Conservation (phyloP, 805 yeast species). For the Monosporozyma yasuniensis region DNA sequence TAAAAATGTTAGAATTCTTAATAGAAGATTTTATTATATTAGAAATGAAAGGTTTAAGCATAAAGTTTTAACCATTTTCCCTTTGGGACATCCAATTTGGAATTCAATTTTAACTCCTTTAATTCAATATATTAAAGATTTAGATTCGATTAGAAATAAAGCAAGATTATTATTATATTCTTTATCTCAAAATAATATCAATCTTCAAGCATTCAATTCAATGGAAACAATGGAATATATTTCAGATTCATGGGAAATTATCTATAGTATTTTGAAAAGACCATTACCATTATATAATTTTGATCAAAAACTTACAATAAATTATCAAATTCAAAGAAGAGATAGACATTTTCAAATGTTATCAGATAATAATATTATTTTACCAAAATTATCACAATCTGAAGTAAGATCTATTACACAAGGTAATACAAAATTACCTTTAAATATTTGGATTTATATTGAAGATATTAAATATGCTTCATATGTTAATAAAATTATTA, state of each 20-base stretch:
- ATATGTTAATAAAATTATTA: constrained; percentile 10
- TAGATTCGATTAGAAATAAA: constrained; percentile 11
- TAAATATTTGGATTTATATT: constrained; percentile 17
- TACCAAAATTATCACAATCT: background rate
- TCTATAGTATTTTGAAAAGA: constrained; percentile 10
- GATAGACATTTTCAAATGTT: constrained; percentile 3
- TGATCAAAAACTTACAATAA: background rate
- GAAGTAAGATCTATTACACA: background rate
- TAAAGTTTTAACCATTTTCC: constrained; percentile 6
- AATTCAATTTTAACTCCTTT: constrained; percentile 1
- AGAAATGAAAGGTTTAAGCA: constrained; percentile 12
- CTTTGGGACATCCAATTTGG: constrained; percentile 8
- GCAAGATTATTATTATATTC: background rate
- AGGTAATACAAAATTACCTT: constrained; percentile 3
- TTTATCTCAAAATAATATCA: background rate
- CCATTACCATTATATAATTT: constrained; percentile 5
- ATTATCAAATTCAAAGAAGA: background rate
- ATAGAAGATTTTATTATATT: background rate
- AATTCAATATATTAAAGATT: constrained; percentile 6
- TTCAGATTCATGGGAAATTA: constrained; percentile 18
- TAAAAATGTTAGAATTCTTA: background rate
- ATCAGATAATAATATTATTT: background rate
- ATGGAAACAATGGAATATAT: constrained; percentile 7
- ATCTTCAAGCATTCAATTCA: background rate
- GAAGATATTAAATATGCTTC: constrained; percentile 8